Evolutionary conservation across 2,329 filamentous ascomycete genomes (phyloP).

Genomic region (Phyllosticta citribraziliensis): DNA sequence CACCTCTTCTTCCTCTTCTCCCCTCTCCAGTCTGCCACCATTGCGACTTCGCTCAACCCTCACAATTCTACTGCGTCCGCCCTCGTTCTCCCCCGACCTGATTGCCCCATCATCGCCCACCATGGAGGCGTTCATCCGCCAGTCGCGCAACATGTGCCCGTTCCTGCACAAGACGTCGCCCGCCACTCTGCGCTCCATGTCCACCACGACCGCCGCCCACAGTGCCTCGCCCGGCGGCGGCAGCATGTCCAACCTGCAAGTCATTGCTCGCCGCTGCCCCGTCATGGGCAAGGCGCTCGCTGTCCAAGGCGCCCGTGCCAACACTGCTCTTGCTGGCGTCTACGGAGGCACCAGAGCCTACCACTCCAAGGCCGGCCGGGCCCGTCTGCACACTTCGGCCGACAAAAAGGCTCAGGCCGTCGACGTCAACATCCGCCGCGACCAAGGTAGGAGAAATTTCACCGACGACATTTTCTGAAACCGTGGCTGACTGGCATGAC

Average conservation of each 20-base stretch:
- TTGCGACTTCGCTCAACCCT: background rate
- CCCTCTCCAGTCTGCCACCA: background rate
- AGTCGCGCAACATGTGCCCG: conserved; percentile 94
- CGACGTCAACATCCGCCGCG: conserved; percentile 48
- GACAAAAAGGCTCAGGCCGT: conserved; percentile 69
- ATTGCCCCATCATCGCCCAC: conserved; percentile 12
- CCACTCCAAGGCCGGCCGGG: conserved; percentile 47
- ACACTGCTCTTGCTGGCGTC: conserved; percentile 35
- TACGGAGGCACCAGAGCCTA: conserved; percentile 42
- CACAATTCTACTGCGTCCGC: background rate
- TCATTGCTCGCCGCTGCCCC: conserved; percentile 87
- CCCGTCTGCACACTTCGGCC: conserved; percentile 71
- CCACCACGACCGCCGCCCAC: conserved; percentile 57
- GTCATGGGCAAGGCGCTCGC: conserved; percentile 98
- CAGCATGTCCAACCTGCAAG: conserved; percentile 93
- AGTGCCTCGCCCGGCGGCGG: conserved; percentile 70
- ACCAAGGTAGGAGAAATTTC: conserved; percentile 33
- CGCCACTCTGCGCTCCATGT: conserved; percentile 81
- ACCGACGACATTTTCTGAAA: background rate
- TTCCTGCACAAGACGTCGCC: conserved; percentile 94
- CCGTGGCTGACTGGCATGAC: background rate
- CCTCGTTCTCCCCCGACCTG: background rate
- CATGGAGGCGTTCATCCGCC: conserved; percentile 92
- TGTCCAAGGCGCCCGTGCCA: conserved; percentile 56
- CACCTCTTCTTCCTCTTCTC: background rate